Evolutionary conservation across 1,139 yeast species (phyloP), one percentile per base, ranked within the genome.

Genomic region (Taiozyma sp.): DNA sequence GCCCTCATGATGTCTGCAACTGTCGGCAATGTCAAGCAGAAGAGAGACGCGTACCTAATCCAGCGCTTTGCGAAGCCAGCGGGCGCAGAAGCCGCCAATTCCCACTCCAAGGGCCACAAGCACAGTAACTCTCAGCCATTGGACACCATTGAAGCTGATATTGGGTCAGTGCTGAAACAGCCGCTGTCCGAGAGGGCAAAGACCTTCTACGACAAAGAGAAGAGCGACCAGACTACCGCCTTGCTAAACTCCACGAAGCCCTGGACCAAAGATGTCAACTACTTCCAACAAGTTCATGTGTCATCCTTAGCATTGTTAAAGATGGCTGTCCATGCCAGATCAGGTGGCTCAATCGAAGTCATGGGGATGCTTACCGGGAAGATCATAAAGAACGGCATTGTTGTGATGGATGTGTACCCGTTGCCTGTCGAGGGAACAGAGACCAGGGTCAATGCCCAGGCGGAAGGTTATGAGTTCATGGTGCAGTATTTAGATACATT

Each of bases 351-450:
- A n/a, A 84, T 90, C 45, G 99, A 93, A 66, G 83, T 93, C 14
- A 92, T 93, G 98, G 98, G 98, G 4, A 87, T 91, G 85, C 75
- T 93, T 69, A 81, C 93, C 0, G 98, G 98, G 0, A 84, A 84
- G 58, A 77, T 88, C 12, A 69, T 76, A 4, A 78, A 73, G 1
- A 70, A 77, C 45, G 75, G 79, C 14, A 80, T 93, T 55, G 78
- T 89, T 4, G 87, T 93, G 1, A 77, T 84, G 76, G 97, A 92
- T 65, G 85, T 84, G 6, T 93, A 87, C 66, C 84, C 92, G 7
- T 70, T 93, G 45, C 98, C 98, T 0, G 97, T 92, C 1, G 96
- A 89, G 68, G 98, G 98, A 1, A 91, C 98, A 0, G 98, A 93
- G 66, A 90, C 97, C 0, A 70, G 98, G 51, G 99, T 93, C 34